Percentiles rank a stretch among this genome's conserved stretches.
Conservation (phyloP, 352 stramenopile species). For the Blastocystis sp. region DNA sequence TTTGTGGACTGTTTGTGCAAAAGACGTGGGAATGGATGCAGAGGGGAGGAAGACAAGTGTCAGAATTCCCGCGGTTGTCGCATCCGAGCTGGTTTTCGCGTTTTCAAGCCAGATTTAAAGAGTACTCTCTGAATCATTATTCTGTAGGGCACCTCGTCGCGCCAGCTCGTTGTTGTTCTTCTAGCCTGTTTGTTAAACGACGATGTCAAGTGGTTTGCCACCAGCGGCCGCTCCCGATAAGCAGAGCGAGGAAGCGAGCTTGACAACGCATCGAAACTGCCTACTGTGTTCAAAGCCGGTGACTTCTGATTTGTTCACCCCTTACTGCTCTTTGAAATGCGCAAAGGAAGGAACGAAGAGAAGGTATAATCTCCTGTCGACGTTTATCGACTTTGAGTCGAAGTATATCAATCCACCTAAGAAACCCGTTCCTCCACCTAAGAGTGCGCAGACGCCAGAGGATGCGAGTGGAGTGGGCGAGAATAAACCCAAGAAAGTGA, state of each 20-base stretch:
- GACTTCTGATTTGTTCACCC: background rate
- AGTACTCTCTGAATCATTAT: background rate
- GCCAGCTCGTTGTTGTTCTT: background rate
- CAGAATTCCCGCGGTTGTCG: slow-evolving; percentile 18
- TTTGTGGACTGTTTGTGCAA: background rate
- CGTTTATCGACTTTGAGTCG: slow-evolving; percentile 61
- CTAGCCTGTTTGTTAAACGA: slow-evolving; percentile 59
- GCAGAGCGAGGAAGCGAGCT: background rate
- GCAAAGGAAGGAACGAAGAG: slow-evolving; percentile 7
- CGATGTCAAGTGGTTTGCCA: slow-evolving; percentile 3
- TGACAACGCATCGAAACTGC: background rate
- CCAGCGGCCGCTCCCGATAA: background rate
- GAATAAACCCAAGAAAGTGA: slow-evolving; percentile 30
- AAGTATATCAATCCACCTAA: slow-evolving; percentile 54
- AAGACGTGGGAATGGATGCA: background rate
- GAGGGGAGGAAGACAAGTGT: background rate
- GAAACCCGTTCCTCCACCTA: background rate
- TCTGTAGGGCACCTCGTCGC: background rate
- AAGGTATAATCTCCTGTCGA: slow-evolving; percentile 16
- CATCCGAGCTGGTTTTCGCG: background rate
- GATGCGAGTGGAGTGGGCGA: background rate
- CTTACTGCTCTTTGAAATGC: slow-evolving; percentile 53
- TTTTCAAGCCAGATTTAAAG: slow-evolving; percentile 17
- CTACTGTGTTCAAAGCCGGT: slow-evolving; percentile 21
- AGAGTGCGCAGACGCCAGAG: background rate